Evolutionary conservation across 2,329 filamentous ascomycete species (phyloP), one percentile per base, ranked within the genome.

Genomic region (Endoconidiophora polonica): DNA sequence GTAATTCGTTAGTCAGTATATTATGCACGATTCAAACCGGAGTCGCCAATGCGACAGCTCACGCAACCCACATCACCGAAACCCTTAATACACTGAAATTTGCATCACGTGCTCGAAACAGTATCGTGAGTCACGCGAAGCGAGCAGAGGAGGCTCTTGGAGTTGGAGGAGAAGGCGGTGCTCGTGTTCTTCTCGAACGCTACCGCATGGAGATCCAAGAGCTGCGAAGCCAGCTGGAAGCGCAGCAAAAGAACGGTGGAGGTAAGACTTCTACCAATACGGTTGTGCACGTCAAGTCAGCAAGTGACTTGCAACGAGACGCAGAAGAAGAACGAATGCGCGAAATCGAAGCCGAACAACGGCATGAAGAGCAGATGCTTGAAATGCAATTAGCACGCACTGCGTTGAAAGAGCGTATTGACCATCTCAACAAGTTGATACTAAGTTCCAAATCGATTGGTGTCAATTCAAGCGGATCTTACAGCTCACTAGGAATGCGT

Each of bases 341-440:
- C 16, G 81, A 91, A 62, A 77, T 82, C 57, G 86, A 95, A 64
- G 83, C 84, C 5, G 81, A 87, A 57, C 77, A 86, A 57, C 79
- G 87, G 38, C 91, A 95, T 57, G 88, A 95, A 61, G 91, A 96
- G 67, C 91, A 98, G 64, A 90, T 98, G 75, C 72, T 98, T 49
- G 91, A 98, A 65, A 96, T 98, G 85, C 91, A 98, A 62, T 74
- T 98, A 44, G 91, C 91, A 29, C 79, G 91, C 40, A 98, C 91
- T 1, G 91, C 91, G 0, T 68, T 98, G 49, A 98, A 96, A 63
- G 91, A 98, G 68, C 81, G 91, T 26, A 98, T 98, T 58, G 88
- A 95, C 62, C 91, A 98, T 64, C 72, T 98, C 44, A 98, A 96
- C 65, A 81, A 90, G 44, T 71, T 98, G 46, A 96, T 98, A 56